Evolutionary conservation across 1,284 basidiomycete genomes (phyloP), one percentile per base, ranked within the genome.

Genomic region (Pseudozyma sp.): DNA sequence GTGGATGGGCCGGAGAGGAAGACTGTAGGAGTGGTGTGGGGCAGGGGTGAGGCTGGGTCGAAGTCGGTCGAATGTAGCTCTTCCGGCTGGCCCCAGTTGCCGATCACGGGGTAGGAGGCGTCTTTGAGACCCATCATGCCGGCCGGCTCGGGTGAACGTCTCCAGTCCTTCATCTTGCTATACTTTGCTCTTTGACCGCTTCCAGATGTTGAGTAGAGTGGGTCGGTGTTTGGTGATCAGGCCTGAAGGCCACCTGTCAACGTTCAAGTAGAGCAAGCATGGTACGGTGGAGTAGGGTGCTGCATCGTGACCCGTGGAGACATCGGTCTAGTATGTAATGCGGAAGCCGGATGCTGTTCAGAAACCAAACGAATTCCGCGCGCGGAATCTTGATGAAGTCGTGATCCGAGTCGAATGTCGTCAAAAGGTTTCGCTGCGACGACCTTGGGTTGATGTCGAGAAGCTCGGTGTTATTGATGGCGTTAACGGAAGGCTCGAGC

Each of bases 91-190:
- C 70, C 70, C 70, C 71, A 74, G 30, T 66, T 62, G 37, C 54
- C 56, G 24, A 58, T 46, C 8, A 55, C 31, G 16, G 49, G 35
- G 34, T 69, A 69, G n/a, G 48, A 7, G 16, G 56, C 34, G 9
- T 62, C 46, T 39, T 63, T 57, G 43, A 58, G n/a, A 3, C 75
- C 75, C 77, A 79, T 79, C 75, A 79, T 79, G 43, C 65, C 66
- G 0, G 66, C 61, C 7, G 77, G 77, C 71, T 77, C 77, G 19
- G 77, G 77, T 5, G 77, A 79, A 37, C 74, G 63, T 8, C 66
- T 55, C 77, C 77, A 79, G 40, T 79, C 77, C 44, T 79, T 79
- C 77, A 79, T 79, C 16, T 11, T 73, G 13, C 5, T 31, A 19
- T 42, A 2, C 39, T 42, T 42, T 5, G 7, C 13, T 7, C 39